Base-by-base conservation (phyloP, 1,284 basidiomycete species). In the Leccinum glutinopallens region DNA sequence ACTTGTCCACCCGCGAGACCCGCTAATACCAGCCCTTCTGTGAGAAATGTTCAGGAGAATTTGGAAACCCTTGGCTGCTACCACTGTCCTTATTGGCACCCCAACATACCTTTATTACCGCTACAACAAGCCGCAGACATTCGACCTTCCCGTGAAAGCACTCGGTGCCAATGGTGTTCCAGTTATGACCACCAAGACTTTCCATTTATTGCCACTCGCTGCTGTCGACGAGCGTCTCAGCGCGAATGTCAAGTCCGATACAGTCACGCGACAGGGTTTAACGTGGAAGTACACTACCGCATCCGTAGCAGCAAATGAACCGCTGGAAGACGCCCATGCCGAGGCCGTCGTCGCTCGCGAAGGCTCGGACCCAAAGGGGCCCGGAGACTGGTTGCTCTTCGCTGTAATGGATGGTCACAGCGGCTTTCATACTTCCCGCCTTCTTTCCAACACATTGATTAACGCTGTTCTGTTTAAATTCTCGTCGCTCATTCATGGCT, bases 381-480 rank as follows among this genome's bases (percentile, higher is more conserved):
- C 86, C 12, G 90, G 91, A 10, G 91, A 93, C 73, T 84, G 91
- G 68, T 80, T 93, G 59, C 91, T 97, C 76, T 95, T 94, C 71
- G 83, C 92, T 2, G 89, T 97, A 33, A 91, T 96, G 86, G 97
- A 99, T 73, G 97, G 97, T 2, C 97, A 99, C 75, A 84, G 88
- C 2, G 97, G 83, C 73, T 68, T 73, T 33, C 85, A 94, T 63
- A 99, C 97, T 1, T 95, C 93, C 5, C 85, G 88, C 64, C 82
- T 98, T 35, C 88, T 99, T 37, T 90, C 92, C 2, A 89, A 90
- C 61, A 86, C 92, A 49, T 86, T 99, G 65, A 93, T 98, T 66
- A 93, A 93, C 39, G 91, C 93, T 12, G 89, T 98, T 59, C 87
- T 90, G 0, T 81, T 94, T 58, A 91, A 97, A 72, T 85, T 99